Evolutionary conservation across 2,329 filamentous ascomycete genomes (phyloP), one percentile per base, ranked within the genome.

Genomic region (Dendrostoma leiphaemia): DNA sequence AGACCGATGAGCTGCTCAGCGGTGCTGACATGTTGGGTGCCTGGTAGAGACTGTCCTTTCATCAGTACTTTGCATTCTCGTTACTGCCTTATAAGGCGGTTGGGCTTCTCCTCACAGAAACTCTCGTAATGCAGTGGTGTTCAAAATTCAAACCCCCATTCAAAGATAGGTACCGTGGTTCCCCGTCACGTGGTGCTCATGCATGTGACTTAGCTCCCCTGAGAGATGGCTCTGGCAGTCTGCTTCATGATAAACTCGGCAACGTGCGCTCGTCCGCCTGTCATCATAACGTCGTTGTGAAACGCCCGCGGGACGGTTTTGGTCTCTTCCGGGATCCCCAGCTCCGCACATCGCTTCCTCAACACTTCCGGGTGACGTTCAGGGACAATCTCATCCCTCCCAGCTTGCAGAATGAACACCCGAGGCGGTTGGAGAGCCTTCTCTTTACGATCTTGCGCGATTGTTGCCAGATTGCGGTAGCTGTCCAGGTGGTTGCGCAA

Each of bases 401-500:
- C 81, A 23, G 80, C 82, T 64, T 83, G 75, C 6, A 85, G 63
- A 34, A 85, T 78, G 45, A 78, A 73, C 2, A 82, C 63, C 5
- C 63, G 64, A 1, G 77, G 76, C 9, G 58, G 58, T 15, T 53
- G 50, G 4, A 51, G 38, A 1, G 57, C 59, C 23, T 53, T 62
- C 51, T 59, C 61, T 48, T 54, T 54, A 61, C 69, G 63, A 6
- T 60, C 61, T 32, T 66, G 59, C 24, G 71, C 67, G 31, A 84
- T 74, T 26, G 65, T 49, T 3, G 67, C 72, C 28, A 85, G 59
- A 57, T 83, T 83, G 50, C 69, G 65, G 71, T 70, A 78, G 59
- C 74, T 83, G 59, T 85, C 78, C 32, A 85, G 69, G 37, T 82
- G 79, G 56, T 80, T 91, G 60, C 87, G 78, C 10, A 92, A 74